These are phyloP conservation scores for Zymoseptoria brevis DNA, from an alignment of 2,329 filamentous ascomycete species.

Conservation along the genomic window DNA sequence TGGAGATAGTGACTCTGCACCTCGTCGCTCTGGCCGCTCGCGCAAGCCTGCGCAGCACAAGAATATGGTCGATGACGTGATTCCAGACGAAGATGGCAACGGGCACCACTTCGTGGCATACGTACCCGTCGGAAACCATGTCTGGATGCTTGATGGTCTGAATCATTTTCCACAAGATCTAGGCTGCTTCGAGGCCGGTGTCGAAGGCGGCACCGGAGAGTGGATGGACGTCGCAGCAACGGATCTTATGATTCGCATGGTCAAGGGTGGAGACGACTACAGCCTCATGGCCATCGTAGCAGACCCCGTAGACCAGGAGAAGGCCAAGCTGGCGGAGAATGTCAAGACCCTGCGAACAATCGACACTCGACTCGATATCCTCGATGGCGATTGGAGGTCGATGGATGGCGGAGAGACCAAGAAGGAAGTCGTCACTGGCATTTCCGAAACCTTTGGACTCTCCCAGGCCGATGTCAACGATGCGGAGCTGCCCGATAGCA, in stretches of 20 bases:
- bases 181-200: constrained; percentile 38
- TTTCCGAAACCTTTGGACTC: constrained; percentile 18
- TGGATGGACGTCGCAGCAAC: constrained; percentile 62
- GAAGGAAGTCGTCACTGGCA: constrained; percentile 15
- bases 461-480: constrained; percentile 29
- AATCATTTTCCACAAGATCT: constrained; percentile 61
- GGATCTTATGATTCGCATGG: constrained; percentile 61
- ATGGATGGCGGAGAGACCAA: constrained; percentile 25
- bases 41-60: constrained; percentile 12
- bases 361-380: constrained; percentile 33
- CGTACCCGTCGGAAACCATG: constrained; percentile 61
- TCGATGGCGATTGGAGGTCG: constrained; percentile 38
- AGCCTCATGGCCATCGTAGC: constrained; percentile 68
- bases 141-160: constrained; percentile 88
- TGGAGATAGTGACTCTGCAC: not conserved
- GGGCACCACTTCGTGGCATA: constrained; percentile 87
- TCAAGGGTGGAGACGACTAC: constrained; percentile 60
- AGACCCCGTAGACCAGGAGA: constrained; percentile 50
- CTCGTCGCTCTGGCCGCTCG: constrained; percentile 21
- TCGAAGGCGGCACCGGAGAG: constrained; percentile 38
- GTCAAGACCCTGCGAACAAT: constrained; percentile 38
- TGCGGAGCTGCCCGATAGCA: constrained; percentile 22
- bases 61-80: constrained; percentile 35
- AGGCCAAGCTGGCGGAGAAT: constrained; percentile 36
- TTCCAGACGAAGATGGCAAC: constrained; percentile 47